These are phyloP conservation scores for Wilcoxina mikolae DNA, from an alignment of 495 filamentous ascomycete species.

Conservation along the genomic window DNA sequence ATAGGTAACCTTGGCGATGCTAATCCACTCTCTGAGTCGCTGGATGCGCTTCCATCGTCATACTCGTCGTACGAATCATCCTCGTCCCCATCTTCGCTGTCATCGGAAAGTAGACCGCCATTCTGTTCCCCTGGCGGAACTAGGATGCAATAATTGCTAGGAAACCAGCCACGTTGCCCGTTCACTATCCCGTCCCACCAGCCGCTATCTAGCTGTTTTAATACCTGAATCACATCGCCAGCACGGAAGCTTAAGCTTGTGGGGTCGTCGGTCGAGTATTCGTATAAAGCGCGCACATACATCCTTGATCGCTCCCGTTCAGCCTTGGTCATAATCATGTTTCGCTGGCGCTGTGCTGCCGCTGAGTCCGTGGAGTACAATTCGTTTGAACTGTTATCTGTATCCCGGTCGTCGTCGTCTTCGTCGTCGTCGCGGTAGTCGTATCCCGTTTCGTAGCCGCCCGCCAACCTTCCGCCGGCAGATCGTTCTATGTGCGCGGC, in stretches of 20 bases:
- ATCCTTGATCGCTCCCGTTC: conserved; percentile 44
- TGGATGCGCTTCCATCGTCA: conserved; percentile 39
- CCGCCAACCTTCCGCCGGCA: neutral
- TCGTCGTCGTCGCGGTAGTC: neutral
- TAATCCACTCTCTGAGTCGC: conserved; percentile 46
- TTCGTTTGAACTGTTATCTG: neutral
- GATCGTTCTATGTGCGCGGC: no score
- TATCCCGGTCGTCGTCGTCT: neutral
- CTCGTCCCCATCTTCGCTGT: conserved; percentile 44
- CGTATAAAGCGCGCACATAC: conserved; percentile 91
- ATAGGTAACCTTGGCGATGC: conserved; percentile 45
- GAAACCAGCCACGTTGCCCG: conserved; percentile 91
- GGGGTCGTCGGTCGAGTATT: conserved; percentile 91
- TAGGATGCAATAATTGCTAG: conserved; percentile 91
- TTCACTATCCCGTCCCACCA: conserved; percentile 99
- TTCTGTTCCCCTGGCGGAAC: conserved; percentile 56
- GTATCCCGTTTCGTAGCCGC: neutral
- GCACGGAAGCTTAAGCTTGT: conserved; percentile 92
- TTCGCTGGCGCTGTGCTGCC: neutral
- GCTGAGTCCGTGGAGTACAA: neutral
- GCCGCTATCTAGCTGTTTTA: conserved; percentile 91
- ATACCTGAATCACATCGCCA: conserved; percentile 92
- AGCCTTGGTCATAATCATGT: conserved; percentile 12
- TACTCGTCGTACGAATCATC: conserved; percentile 57
- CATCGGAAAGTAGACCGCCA: conserved; percentile 33